phyloP scores from a whole-genome alignment of 495 filamentous ascomycete species.

The Immersiella caudata region DNA sequence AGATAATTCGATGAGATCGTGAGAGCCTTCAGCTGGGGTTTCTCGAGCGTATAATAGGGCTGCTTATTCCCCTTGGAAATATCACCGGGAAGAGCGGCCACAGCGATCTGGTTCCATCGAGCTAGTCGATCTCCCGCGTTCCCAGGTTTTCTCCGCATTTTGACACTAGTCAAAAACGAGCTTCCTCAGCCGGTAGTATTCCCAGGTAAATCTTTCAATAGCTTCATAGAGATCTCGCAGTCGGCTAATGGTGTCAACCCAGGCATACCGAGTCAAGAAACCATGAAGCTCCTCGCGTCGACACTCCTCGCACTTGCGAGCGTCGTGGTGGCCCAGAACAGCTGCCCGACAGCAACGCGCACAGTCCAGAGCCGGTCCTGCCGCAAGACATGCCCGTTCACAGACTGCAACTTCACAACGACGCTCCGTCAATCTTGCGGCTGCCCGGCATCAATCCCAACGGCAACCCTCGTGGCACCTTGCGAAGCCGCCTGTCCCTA shows the following conservation, averaged over 20 bases:
- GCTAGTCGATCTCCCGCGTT: not conserved
- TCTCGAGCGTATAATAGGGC: not conserved
- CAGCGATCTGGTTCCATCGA: slow-evolving; percentile 9
- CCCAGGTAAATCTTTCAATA: slow-evolving; percentile 1
- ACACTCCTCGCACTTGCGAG: slow-evolving; percentile 31
- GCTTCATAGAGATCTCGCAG: not conserved
- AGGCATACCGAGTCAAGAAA: slow-evolving; percentile 2
- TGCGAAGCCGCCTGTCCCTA: slow-evolving; percentile 39
- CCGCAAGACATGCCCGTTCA: slow-evolving; percentile 29
- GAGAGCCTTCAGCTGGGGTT: not conserved
- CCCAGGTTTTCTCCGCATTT: slow-evolving; percentile 1
- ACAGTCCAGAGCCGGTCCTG: slow-evolving; percentile 33
- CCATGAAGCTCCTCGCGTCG: slow-evolving; percentile 29
- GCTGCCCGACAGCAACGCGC: slow-evolving; percentile 36
- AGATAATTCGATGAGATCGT: not conserved
- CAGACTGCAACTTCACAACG: slow-evolving; percentile 32
- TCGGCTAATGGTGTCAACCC: not conserved
- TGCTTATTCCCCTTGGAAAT: slow-evolving; percentile 20
- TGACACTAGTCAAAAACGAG: slow-evolving; percentile 5
- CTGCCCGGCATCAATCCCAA: slow-evolving; percentile 36
- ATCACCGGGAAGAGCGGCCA: not conserved
- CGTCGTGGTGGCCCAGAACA: slow-evolving; percentile 25
- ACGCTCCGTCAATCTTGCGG: slow-evolving; percentile 36
- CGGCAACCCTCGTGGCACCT: slow-evolving; percentile 37
- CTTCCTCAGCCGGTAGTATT: not conserved